Evolutionary conservation across 495 filamentous ascomycete species (phyloP).

Genomic region (Parathielavia appendiculata): DNA sequence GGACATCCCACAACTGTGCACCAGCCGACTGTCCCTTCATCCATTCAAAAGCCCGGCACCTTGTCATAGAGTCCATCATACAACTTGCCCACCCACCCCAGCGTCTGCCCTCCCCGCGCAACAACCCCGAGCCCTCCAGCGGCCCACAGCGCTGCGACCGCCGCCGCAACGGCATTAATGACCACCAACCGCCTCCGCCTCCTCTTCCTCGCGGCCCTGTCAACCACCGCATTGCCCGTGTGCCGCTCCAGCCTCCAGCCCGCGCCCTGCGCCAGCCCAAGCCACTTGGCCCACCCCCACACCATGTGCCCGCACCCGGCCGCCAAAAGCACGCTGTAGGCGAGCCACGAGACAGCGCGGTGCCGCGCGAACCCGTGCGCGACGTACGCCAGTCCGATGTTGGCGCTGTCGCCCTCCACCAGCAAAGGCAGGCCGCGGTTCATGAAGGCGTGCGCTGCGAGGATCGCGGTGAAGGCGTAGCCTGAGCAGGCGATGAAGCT

Average conservation of each 20-base stretch:
- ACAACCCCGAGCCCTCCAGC: constrained; percentile 75
- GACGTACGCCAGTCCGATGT: constrained; percentile 74
- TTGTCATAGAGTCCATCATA: constrained; percentile 59
- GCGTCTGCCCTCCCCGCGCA: constrained; percentile 60
- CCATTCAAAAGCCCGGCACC: constrained; percentile 27
- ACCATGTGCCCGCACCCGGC: constrained; percentile 72
- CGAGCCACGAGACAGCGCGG: constrained; percentile 56
- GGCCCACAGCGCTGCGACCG: constrained; percentile 64
- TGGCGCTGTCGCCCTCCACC: constrained; percentile 75
- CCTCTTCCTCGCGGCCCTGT: constrained; percentile 41
- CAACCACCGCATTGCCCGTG: constrained; percentile 28
- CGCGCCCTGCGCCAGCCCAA: constrained; percentile 46
- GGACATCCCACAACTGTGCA: neutral
- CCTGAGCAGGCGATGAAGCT: constrained; percentile 63
- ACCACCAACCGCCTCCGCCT: constrained; percentile 60
- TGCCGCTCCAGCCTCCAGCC: constrained; percentile 27
- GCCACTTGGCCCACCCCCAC: constrained; percentile 77
- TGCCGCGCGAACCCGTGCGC: constrained; percentile 77
- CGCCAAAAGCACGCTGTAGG: constrained; percentile 63
- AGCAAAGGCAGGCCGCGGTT: constrained; percentile 65
- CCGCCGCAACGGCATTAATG: constrained; percentile 58
- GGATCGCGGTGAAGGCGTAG: constrained; percentile 57
- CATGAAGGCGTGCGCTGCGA: constrained; percentile 63
- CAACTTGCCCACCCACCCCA: constrained; percentile 72
- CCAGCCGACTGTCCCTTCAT: neutral